phyloP scores from a whole-genome alignment of 2,329 filamentous ascomycete genomes.

The Botrytis fragariae region DNA sequence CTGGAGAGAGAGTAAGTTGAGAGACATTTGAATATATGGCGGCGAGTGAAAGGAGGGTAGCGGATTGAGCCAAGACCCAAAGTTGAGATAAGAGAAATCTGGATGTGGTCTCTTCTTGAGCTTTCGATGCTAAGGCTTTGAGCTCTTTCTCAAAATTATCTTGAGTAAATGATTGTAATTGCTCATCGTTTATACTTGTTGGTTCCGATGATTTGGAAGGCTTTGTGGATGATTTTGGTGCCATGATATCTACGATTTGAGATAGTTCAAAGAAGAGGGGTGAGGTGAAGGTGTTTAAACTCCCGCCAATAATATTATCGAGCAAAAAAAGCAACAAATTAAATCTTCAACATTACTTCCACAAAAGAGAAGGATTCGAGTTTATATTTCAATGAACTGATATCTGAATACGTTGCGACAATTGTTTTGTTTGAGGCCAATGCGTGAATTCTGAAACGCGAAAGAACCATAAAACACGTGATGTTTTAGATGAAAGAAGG shows the following conservation, averaged over 20 bases:
- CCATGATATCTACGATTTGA: slow-evolving; percentile 24
- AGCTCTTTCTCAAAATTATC: slow-evolving; percentile 40
- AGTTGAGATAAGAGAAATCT: slow-evolving; percentile 36
- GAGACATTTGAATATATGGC: slow-evolving; percentile 69
- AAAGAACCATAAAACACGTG: slow-evolving; percentile 17
- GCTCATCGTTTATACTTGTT: slow-evolving; percentile 10
- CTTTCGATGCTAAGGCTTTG: slow-evolving; percentile 36
- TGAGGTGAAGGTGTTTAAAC: background rate
- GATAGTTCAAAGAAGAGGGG: background rate
- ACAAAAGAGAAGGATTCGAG: background rate
- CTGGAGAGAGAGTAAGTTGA: slow-evolving; percentile 74
- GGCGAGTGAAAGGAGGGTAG: slow-evolving; percentile 52
- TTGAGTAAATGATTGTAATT: slow-evolving; percentile 30
- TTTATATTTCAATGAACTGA: background rate
- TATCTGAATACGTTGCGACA: slow-evolving; percentile 21
- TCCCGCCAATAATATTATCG: background rate
- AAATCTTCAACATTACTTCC: background rate
- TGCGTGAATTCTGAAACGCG: slow-evolving; percentile 31
- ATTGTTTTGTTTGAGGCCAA: slow-evolving; percentile 22
- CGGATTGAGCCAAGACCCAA: slow-evolving; percentile 39
- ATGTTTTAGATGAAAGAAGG: background rate
- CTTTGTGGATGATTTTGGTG: slow-evolving; percentile 23
- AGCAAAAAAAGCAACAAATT: background rate
- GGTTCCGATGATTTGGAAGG: slow-evolving; percentile 14
- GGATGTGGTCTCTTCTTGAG: slow-evolving; percentile 36